Evolutionary conservation across 208 protist genomes (phyloP).

Genomic region (Leishmania mexicana): DNA sequence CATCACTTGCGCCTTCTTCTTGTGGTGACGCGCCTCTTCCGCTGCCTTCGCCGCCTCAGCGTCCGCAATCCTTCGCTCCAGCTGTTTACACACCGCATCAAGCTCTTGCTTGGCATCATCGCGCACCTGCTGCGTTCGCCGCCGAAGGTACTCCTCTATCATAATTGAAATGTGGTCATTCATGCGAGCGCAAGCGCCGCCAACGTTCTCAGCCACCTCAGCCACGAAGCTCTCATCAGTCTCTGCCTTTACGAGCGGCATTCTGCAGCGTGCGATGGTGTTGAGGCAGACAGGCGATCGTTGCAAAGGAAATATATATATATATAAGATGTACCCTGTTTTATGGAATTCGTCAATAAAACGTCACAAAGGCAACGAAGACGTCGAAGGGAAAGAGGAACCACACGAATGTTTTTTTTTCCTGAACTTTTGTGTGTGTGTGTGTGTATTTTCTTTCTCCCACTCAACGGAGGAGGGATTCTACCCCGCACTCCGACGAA

Average conservation of each 20-base stretch:
- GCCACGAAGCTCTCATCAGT: conserved; percentile 54
- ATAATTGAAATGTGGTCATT: conserved; percentile 46
- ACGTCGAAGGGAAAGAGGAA: background rate
- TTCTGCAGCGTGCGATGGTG: conserved; percentile 6
- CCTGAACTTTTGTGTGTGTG: background rate
- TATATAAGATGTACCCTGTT: background rate
- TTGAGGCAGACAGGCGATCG: background rate
- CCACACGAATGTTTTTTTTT: background rate
- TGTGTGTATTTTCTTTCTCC: too few relatives aligned
- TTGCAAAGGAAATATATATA: background rate
- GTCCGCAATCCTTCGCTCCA: conserved; percentile 4
- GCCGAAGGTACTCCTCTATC: conserved; percentile 69
- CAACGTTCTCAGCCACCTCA: conserved; percentile 40
- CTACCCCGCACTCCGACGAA: background rate
- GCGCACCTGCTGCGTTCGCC: conserved; percentile 29
- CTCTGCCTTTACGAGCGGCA: conserved; percentile 51
- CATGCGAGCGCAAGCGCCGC: conserved; percentile 11
- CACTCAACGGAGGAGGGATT: background rate
- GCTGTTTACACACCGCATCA: conserved; percentile 1
- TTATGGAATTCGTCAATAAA: background rate
- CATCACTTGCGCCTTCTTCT: conserved; percentile 4
- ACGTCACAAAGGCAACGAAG: background rate
- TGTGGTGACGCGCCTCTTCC: conserved; percentile 2
- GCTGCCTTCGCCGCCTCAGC: background rate
- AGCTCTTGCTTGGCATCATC: conserved; percentile 6